phyloP scores from a whole-genome alignment of 169 alveolate genomes.

The Eimeria zaria region DNA sequence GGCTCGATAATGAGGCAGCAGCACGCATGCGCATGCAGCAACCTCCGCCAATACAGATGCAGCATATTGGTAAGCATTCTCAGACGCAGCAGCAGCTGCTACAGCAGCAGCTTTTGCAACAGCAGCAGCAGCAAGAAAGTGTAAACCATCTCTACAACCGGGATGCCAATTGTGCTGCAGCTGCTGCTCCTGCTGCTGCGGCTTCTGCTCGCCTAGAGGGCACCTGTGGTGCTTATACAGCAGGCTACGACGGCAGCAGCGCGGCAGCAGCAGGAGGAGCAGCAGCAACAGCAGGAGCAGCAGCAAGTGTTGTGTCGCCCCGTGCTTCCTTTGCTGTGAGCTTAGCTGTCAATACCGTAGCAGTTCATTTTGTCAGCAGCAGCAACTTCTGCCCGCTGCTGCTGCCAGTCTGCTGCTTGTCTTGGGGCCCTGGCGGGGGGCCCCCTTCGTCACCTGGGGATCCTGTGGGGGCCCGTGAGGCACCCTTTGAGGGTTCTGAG shows the following conservation, averaged over 20 bases:
- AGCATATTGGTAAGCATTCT: background rate
- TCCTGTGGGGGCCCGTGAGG: background rate
- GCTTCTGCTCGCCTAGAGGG: conserved; percentile 3
- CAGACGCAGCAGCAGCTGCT: background rate
- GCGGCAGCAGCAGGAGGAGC: conserved; percentile 1
- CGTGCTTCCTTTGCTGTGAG: conserved; percentile 49
- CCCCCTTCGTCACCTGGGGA: conserved; percentile 27
- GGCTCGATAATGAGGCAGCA: background rate
- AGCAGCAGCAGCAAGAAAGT: background rate
- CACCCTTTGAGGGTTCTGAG: background rate
- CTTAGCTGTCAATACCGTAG: conserved; percentile 6
- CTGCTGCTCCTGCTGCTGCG: conserved; percentile 6
- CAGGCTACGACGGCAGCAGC: conserved; percentile 1
- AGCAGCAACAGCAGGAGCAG: conserved; percentile 19
- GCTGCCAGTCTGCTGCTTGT: conserved; percentile 25
- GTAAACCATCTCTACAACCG: background rate
- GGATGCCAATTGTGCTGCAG: background rate
- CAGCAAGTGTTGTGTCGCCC: conserved; percentile 4
- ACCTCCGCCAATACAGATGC: background rate
- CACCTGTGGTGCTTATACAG: background rate
- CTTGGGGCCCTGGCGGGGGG: conserved; percentile 43
- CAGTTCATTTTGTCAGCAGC: conserved; percentile 56
- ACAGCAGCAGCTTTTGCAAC: background rate
- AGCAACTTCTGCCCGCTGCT: conserved; percentile 38
- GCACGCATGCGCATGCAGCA: background rate